Percentiles rank a stretch among this genome's conserved stretches.
Evolutionary conservation across 179 eudicot species (phyloP).

Genomic region (Beta corolliflora): DNA sequence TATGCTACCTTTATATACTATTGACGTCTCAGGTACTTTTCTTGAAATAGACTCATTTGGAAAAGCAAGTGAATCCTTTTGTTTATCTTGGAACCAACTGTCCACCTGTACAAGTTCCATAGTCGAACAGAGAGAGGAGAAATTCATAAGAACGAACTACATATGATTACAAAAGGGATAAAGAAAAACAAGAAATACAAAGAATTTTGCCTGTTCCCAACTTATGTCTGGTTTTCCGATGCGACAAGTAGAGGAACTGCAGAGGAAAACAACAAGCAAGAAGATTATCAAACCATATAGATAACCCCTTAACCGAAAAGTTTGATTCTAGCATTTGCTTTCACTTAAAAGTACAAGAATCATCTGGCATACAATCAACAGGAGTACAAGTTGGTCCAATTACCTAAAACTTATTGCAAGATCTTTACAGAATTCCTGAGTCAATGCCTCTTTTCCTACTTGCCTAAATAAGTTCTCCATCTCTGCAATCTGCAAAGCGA

Average conservation of each 20-base stretch:
- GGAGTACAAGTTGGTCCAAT: conserved; percentile 1
- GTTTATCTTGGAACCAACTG: conserved; percentile 68
- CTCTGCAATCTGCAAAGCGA: conserved; percentile 48
- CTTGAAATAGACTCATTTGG: conserved; percentile 23
- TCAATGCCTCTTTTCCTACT: conserved; percentile 45
- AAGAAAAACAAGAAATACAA: neutral
- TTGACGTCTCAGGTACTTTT: conserved; percentile 31
- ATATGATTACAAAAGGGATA: conserved; percentile 6
- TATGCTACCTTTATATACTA: conserved; percentile 55
- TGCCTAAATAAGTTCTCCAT: conserved; percentile 67
- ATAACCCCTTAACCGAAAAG: neutral
- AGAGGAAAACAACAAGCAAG: conserved; percentile 27
- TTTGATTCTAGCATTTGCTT: neutral
- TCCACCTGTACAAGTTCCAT: conserved; percentile 50
- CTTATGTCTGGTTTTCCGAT: conserved; percentile 46
- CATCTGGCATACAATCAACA: neutral
- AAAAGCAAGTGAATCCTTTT: conserved; percentile 30
- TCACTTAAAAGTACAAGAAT: neutral
- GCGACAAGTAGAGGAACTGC: conserved; percentile 62
- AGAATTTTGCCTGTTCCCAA: conserved; percentile 62
- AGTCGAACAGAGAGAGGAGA: neutral
- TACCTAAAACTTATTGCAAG: conserved; percentile 77
- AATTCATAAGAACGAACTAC: conserved; percentile 12
- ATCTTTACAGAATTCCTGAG: conserved; percentile 64
- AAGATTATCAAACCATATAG: conserved; percentile 2